Percentiles rank a stretch among this genome's conserved stretches.
These are phyloP conservation scores for Ambrosiella beaveri DNA, from an alignment of 2,329 filamentous ascomycete species.

Conservation along the genomic window DNA sequence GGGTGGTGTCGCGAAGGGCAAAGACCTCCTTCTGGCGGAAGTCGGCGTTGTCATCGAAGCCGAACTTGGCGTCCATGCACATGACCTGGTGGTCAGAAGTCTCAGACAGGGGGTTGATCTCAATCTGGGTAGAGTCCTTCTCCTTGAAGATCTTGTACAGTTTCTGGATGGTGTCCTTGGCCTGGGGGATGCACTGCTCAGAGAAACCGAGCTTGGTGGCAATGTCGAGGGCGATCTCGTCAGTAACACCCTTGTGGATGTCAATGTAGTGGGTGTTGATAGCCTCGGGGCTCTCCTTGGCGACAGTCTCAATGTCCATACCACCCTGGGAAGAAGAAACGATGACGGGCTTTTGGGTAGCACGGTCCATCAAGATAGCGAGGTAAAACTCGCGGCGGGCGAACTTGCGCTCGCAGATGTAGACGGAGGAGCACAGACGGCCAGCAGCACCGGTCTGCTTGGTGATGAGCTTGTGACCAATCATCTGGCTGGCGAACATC, in stretches of 20 bases:
- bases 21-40: slow-evolving; percentile 97
- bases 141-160: slow-evolving; percentile 98
- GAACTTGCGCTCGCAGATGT: slow-evolving; percentile 99
- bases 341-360: slow-evolving; percentile 78
- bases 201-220: slow-evolving; percentile 90
- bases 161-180: slow-evolving; percentile 93
- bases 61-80: slow-evolving; percentile 98
- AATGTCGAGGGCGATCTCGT: slow-evolving; percentile 82
- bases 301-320: slow-evolving; percentile 97
- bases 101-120: slow-evolving; percentile 98
- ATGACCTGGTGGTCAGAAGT: slow-evolving; percentile 96
- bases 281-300: slow-evolving; percentile 91
- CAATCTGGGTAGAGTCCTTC: slow-evolving; percentile 96
- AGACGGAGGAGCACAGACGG: slow-evolving; percentile 90
- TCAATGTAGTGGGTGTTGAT: slow-evolving; percentile 89
- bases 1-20: slow-evolving; percentile 77
- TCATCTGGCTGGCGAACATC: slow-evolving; percentile 99
- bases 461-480: slow-evolving; percentile 97
- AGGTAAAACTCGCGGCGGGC: slow-evolving; percentile 98
- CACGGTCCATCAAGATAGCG: slow-evolving; percentile 94
- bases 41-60: slow-evolving; percentile 96
- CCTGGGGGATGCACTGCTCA: slow-evolving; percentile 90
- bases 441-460: slow-evolving; percentile 94
- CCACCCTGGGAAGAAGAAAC: slow-evolving; percentile 96
- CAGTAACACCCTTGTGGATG: slow-evolving; percentile 87